These are phyloP conservation scores for Hirsutella thompsonii DNA, from an alignment of 2,329 filamentous ascomycete genomes.

Conservation along the genomic window DNA sequence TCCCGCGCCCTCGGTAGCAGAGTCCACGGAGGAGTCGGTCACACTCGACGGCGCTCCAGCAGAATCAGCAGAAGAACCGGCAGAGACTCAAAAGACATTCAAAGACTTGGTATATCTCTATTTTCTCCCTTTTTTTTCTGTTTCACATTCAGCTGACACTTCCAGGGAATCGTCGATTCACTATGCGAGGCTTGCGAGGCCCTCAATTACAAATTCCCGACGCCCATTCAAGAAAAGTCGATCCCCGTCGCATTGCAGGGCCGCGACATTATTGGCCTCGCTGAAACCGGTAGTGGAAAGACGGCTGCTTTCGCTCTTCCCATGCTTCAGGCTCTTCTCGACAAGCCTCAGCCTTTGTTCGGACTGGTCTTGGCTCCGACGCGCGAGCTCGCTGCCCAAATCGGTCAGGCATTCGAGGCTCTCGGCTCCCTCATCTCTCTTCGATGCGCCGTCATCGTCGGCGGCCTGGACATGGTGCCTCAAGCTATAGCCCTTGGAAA, in stretches of 20 bases:
- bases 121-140: too few relatives aligned
- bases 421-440: conserved; percentile 82
- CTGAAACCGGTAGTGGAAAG: conserved; percentile 92
- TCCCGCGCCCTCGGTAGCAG: conserved; percentile 5
- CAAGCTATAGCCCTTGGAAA: conserved; percentile 89
- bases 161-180: conserved; percentile 66
- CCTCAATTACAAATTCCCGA: conserved; percentile 74
- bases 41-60: conserved; percentile 19
- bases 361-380: conserved; percentile 88
- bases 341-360: conserved; percentile 75
- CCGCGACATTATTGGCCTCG: conserved; percentile 82
- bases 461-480: conserved; percentile 90
- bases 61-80: conserved; percentile 18
- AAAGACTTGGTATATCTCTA: conserved; percentile 41
- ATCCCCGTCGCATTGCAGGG: conserved; percentile 71
- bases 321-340: conserved; percentile 80
- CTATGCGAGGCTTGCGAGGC: conserved; percentile 79
- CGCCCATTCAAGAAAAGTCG: conserved; percentile 75
- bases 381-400: conserved; percentile 85
- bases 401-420: conserved; percentile 75
- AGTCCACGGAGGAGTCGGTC: conserved; percentile 16
- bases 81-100: conserved; percentile 43
- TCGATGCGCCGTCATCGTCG: conserved; percentile 73
- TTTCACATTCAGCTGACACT: neutral
- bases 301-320: conserved; percentile 91